phyloP scores from a whole-genome alignment of 208 protist genomes.

The Crithidia expoeki region DNA sequence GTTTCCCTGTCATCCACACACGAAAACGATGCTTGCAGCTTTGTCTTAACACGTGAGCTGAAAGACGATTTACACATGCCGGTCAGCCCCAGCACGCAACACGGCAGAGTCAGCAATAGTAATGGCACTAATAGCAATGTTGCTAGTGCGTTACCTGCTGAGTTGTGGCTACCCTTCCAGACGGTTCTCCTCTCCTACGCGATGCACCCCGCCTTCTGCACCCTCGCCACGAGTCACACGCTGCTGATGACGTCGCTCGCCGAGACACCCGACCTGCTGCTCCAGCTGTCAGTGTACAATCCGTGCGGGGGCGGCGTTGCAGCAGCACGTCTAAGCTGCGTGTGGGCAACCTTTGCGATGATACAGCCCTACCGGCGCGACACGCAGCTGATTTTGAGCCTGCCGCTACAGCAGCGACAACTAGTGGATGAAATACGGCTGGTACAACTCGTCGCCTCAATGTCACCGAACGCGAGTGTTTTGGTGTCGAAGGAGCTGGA shows the following conservation, averaged over 20 bases:
- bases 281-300: conserved; percentile 21
- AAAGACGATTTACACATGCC: conserved; percentile 1
- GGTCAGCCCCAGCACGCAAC: neutral
- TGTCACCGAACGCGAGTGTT: conserved; percentile 14
- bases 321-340: conserved; percentile 29
- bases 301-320: conserved; percentile 38
- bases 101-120: neutral
- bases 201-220: conserved; percentile 19
- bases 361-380: conserved; percentile 14
- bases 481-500: conserved; percentile 15
- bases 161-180: conserved; percentile 20
- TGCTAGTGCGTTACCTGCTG: neutral
- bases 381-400: conserved; percentile 6
- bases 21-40: neutral
- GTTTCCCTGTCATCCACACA: neutral
- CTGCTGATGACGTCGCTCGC: conserved; percentile 35
- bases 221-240: conserved; percentile 22
- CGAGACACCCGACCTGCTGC: conserved; percentile 30
- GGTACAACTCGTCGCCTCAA: conserved; percentile 11
- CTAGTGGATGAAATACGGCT: conserved; percentile 30
- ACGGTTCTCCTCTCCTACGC: conserved; percentile 20
- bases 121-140: neutral
- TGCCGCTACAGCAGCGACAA: conserved; percentile 9
- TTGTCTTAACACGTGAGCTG: conserved; percentile 1
- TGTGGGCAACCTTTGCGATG: conserved; percentile 13